These are phyloP conservation scores for Arthrinium puccinioides DNA, from an alignment of 2,329 filamentous ascomycete species.

Conservation along the genomic window DNA sequence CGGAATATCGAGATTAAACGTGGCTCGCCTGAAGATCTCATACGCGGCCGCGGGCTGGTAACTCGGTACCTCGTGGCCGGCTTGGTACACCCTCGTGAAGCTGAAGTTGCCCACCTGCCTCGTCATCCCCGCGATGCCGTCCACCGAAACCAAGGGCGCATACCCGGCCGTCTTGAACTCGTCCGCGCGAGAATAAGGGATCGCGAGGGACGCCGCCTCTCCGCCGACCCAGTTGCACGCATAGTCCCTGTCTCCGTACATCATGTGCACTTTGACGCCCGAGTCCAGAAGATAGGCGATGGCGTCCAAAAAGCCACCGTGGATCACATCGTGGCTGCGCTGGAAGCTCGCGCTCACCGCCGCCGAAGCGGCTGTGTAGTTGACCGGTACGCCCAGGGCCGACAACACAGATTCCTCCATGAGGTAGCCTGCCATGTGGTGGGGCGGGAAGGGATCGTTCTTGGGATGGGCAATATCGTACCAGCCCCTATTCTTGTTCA, in stretches of 20 bases:
- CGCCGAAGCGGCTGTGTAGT: conserved; percentile 40
- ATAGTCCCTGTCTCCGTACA: conserved; percentile 53
- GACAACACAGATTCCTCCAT: conserved; percentile 48
- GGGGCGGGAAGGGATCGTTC: conserved; percentile 43
- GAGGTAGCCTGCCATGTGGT: conserved; percentile 47
- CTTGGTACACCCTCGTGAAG: conserved; percentile 51
- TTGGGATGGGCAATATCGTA: conserved; percentile 24
- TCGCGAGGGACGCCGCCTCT: conserved; percentile 40
- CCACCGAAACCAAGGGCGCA: conserved; percentile 53
- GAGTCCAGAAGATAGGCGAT: conserved; percentile 46
- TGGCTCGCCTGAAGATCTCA: conserved; percentile 43
- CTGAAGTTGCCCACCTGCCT: conserved; percentile 62
- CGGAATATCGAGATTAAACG: conserved; percentile 41
- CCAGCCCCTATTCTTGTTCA: conserved; percentile 7
- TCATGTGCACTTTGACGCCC: conserved; percentile 47
- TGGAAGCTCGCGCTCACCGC: conserved; percentile 39
- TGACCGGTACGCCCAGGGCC: conserved; percentile 52
- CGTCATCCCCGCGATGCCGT: conserved; percentile 56
- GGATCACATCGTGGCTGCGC: conserved; percentile 21
- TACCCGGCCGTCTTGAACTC: conserved; percentile 53
- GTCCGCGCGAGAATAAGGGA: conserved; percentile 34
- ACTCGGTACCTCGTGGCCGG: conserved; percentile 48
- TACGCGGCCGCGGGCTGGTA: conserved; percentile 43
- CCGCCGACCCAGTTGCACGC: conserved; percentile 51
- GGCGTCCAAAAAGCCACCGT: conserved; percentile 32